Evolutionary conservation across 2,329 filamentous ascomycete genomes (phyloP), one percentile per base, ranked within the genome.

Genomic region (Verticillium longisporum): DNA sequence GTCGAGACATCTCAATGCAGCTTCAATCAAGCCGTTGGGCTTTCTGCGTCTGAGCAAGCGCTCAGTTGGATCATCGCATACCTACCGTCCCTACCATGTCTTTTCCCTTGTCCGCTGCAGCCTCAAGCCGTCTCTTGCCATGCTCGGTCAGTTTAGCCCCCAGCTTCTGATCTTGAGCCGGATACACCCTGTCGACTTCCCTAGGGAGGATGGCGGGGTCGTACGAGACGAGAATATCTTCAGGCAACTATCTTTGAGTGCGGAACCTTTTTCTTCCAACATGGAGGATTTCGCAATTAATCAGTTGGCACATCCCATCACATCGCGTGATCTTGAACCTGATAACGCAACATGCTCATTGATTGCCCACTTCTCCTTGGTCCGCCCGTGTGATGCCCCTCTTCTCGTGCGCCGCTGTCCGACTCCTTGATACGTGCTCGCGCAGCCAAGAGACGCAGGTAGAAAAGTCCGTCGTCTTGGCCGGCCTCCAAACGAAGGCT

Each of bases 161-260:
- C 66, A 64, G 71, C 69, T 73, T 74, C 75, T 81, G 81, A 78
- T 80, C 81, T 84, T 82, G 82, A 84, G 80, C 80, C 80, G 82
- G 81, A 82, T 83, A 73, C 79, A 74, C 64, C 66, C 69, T 64
- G 67, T 64, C 59, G 70, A 67, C 67, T 62, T 55, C 62, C 60
- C 67, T 73, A 15, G 54, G 54, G 26, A 21, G 26, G 26, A 26
- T 21, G 54, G 10, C 13, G 32, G 57, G 37, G 14, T 45, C 57
- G 76, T 77, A 83, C 68, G 69, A 83, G 81, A 84, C 81, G 73
- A 84, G 79, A 84, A 61, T 41, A 74, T 80, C 61, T 56, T 63
- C 63, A 66, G 66, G 73, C 80, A 81, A 82, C 76, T 78, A 69
- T 81, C 74, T 83, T 84, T 84, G 82, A 84, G 82, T 84, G 80